These are phyloP conservation scores for Podila minutissima DNA, from an alignment of 192 early-diverging fungal species.

Conservation along the genomic window DNA sequence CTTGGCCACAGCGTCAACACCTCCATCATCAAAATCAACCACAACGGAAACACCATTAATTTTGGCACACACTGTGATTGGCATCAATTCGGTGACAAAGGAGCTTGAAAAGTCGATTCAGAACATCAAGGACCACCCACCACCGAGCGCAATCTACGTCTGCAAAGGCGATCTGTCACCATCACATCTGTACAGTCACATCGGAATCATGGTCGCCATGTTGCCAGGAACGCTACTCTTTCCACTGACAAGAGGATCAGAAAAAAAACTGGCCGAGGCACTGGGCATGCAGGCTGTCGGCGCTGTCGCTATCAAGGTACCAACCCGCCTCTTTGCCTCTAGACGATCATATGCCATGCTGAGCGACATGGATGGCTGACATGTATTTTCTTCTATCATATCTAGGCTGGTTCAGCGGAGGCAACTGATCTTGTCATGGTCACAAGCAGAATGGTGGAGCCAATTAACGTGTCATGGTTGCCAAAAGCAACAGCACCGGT, in stretches of 20 bases:
- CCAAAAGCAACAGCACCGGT: conserved; percentile 7
- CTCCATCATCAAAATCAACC: not conserved
- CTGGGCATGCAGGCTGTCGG: conserved; percentile 37
- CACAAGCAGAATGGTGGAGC: conserved; percentile 28
- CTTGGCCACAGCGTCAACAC: not conserved
- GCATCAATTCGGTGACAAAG: conserved; percentile 44
- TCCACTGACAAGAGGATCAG: conserved; percentile 27
- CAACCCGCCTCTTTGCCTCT: not conserved
- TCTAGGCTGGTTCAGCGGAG: not conserved
- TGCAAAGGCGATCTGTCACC: conserved; percentile 40
- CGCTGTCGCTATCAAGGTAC: conserved; percentile 24
- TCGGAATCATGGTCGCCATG: conserved; percentile 41
- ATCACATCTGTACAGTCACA: conserved; percentile 29
- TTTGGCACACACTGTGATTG: conserved; percentile 6
- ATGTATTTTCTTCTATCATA: not conserved
- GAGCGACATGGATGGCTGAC: not conserved
- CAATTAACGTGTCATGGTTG: conserved; percentile 36
- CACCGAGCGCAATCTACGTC: conserved; percentile 32
- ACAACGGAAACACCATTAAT: conserved; percentile 12
- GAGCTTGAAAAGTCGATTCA: conserved; percentile 33
- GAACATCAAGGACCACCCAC: conserved; percentile 3
- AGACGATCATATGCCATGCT: no score
- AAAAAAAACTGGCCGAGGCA: conserved; percentile 15
- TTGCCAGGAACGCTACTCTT: conserved; percentile 24
- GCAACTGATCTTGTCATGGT: conserved; percentile 34